Evolutionary conservation across 768 basidiomycete genomes (phyloP), one percentile per base, ranked within the genome.

Genomic region (Agaricus blazei): DNA sequence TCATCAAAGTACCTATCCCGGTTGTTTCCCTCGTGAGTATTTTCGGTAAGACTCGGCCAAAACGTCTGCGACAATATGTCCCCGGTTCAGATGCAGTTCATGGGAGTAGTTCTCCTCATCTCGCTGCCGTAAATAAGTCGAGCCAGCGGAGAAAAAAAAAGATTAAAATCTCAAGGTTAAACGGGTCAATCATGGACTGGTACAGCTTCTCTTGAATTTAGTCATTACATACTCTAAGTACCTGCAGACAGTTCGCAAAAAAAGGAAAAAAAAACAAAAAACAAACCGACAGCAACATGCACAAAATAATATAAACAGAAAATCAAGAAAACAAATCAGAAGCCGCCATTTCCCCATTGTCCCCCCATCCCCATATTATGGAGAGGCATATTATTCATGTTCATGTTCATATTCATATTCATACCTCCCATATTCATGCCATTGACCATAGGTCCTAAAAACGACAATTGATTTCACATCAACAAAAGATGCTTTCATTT

Each of bases 361-460:
- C 56, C 50, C 37, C 56, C 51, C 53, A 57, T 58, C 44, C 58
- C 58, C 64, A 67, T 64, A 15, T 58, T 60, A 59, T 63, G 63
- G 19, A 19, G 19, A 9, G 58, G 58, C 63, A 63, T 63, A 48
- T 54, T 57, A 19, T 58, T 54, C 15, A 57, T 53, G 44, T 58
- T 54, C 15, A 57, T 53, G 44, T 61, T 62, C 59, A 63, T 62
- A 34, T 59, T 62, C 51, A 58, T 57, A 37, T 64, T 62, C 60
- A 68, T 64, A 12, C 60, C 64, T n/a, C 54, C 51, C 57, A 64
- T 63, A n/a, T 58, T 61, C 54, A 57, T 63, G 29, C 63, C 64
- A 64, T 36, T 48, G 38, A 48, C 59, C 62, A 51, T 62, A 56
- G 59, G 60, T 59, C 44, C 62, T 58, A 23, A 31, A 14, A 12